Conservation (phyloP, 108 stramenopile species). For the Nannochloropsis salina region DNA sequence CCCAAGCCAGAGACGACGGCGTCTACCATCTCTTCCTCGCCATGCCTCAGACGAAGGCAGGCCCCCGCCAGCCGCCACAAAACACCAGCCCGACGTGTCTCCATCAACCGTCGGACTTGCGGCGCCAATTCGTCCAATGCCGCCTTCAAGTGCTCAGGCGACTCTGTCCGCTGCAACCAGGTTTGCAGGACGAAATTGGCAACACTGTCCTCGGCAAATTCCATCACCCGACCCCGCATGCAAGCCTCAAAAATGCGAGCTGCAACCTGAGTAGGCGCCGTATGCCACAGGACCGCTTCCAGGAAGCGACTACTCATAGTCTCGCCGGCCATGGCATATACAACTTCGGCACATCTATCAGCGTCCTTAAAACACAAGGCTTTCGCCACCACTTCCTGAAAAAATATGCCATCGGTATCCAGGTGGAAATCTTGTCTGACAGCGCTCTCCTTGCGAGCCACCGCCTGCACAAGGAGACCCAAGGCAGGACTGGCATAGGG, state of each 20-base stretch:
- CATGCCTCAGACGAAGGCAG: slow-evolving; percentile 32
- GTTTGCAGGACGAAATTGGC: slow-evolving; percentile 45
- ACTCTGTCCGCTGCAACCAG: slow-evolving; percentile 32
- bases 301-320: slow-evolving; percentile 33
- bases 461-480: background rate
- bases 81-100: slow-evolving; percentile 32
- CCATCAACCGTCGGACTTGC: slow-evolving; percentile 24
- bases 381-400: slow-evolving; percentile 11
- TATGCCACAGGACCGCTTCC: slow-evolving; percentile 44
- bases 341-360: slow-evolving; percentile 30
- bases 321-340: slow-evolving; percentile 49
- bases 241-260: background rate
- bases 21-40: background rate
- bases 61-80: slow-evolving; percentile 43
- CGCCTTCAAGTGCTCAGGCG: background rate
- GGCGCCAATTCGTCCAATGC: slow-evolving; percentile 26
- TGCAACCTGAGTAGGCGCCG: background rate
- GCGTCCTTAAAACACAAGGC: slow-evolving; percentile 26
- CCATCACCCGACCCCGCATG: slow-evolving; percentile 22
- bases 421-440: background rate
- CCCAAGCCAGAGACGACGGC: background rate
- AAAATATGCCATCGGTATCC: background rate
- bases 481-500: background rate
- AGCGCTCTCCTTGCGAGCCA: background rate
- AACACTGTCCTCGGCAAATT: slow-evolving; percentile 40